These are phyloP conservation scores for Pestalotiopsis sp. DNA, from an alignment of 2,329 filamentous ascomycete genomes.

Conservation along the genomic window DNA sequence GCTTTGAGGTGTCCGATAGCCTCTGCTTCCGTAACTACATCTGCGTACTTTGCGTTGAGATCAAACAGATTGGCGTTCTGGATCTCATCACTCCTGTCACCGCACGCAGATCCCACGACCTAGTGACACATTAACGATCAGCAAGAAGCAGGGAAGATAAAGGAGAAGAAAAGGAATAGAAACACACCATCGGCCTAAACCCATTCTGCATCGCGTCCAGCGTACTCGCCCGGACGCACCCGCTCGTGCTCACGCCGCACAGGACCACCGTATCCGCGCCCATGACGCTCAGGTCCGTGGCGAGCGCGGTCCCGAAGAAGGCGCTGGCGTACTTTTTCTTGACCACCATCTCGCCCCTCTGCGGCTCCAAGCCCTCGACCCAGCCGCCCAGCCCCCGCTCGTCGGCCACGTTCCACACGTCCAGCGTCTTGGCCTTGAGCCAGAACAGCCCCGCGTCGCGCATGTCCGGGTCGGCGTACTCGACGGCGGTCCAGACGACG, in stretches of 20 bases:
- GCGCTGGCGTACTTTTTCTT: slow-evolving; percentile 46
- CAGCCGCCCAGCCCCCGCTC: slow-evolving; percentile 39
- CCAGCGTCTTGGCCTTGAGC: slow-evolving; percentile 42
- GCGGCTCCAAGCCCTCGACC: slow-evolving; percentile 41
- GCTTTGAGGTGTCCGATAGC: slow-evolving; percentile 38
- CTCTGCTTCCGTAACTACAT: slow-evolving; percentile 44
- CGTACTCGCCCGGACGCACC: slow-evolving; percentile 46
- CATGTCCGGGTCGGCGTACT: slow-evolving; percentile 46
- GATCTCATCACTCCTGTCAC: slow-evolving; percentile 45
- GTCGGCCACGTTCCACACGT: slow-evolving; percentile 43
- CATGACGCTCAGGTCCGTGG: slow-evolving; percentile 38
- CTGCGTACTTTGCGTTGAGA: slow-evolving; percentile 47
- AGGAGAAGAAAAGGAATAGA: background rate
- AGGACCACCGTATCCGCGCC: slow-evolving; percentile 46
- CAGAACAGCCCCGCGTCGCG: slow-evolving; percentile 46
- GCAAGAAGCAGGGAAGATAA: background rate
- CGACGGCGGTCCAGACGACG: slow-evolving; percentile 46
- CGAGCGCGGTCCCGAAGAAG: slow-evolving; percentile 48
- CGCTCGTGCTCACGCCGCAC: slow-evolving; percentile 49
- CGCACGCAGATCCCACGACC: slow-evolving; percentile 47
- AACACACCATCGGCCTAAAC: slow-evolving; percentile 44
- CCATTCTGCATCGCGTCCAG: slow-evolving; percentile 47
- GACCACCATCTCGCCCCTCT: slow-evolving; percentile 36
- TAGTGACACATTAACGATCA: slow-evolving; percentile 15
- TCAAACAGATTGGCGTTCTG: slow-evolving; percentile 48